Evolutionary conservation across 805 yeast genomes (phyloP), one percentile per base, ranked within the genome.

Genomic region (Zygotorulaspora florentina): DNA sequence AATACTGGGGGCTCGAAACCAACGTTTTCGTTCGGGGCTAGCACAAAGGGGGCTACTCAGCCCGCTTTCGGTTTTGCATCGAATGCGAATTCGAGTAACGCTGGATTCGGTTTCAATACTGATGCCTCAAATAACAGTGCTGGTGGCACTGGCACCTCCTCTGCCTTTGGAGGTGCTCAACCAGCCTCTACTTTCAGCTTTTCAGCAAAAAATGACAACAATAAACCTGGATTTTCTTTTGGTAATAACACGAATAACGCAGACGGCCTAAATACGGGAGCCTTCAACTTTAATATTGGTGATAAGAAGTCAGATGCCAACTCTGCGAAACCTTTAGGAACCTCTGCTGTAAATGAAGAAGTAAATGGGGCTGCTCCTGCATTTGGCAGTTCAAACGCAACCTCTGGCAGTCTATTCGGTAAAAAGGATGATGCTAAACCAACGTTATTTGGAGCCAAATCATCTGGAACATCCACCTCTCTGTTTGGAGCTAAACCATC

Each of bases 11-110:
- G 35, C 38, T 27, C 37, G 3, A 39, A 46, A 28, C 54, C 56
- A 43, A 45, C 54, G 20, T 56, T 56, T 36, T 23, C 50, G 23
- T 50, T 58, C 44, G 59, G 60, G 20, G 50, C 44, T 17, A 34
- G 42, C 29, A 33, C 36, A 11, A 25, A 53, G 26, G 30, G 30
- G 35, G 39, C 18, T 23, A 28, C 17, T 26, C 44, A 47, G 35
- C 30, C 52, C 8, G 26, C 41, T 11, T 46, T 46, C 15, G 40
- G 45, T 20, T 13, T 33, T 3, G 34, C 27, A 11, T 18, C 40
- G 12, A 35, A 38, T 31, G 28, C 43, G 4, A 34, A 42, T 7
- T n/a, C 40, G 13, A 38, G 39, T 16, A 34, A 39, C 8, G 25
- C 35, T 23, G 46, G 37, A 18, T 42, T 45, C 13, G 51, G 49